Evolutionary conservation across 2,329 filamentous ascomycete genomes (phyloP).

Genomic region (Aspergillus hiratsukae): DNA sequence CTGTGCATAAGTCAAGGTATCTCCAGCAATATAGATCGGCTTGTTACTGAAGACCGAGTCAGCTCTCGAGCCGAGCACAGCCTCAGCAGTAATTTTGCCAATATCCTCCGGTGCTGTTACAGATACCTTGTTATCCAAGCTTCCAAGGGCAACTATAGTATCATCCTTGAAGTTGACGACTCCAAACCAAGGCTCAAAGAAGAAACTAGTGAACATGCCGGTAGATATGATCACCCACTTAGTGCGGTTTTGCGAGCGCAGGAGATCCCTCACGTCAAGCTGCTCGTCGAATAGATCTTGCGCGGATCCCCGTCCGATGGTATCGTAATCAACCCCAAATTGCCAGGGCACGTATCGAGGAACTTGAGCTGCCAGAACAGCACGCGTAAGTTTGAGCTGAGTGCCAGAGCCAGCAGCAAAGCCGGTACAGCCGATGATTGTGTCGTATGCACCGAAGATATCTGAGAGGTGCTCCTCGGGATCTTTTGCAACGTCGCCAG

Average conservation of each 20-base stretch:
- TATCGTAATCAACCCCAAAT: constrained; percentile 68
- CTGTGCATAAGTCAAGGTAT: constrained; percentile 56
- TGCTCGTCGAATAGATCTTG: constrained; percentile 68
- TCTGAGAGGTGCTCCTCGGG: constrained; percentile 34
- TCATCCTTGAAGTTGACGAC: constrained; percentile 49
- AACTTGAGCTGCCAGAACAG: constrained; percentile 50
- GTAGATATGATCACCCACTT: constrained; percentile 64
- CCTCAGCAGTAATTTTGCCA: constrained; percentile 54
- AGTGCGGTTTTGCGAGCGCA: constrained; percentile 47
- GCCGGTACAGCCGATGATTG: constrained; percentile 58
- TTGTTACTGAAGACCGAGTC: constrained; percentile 30
- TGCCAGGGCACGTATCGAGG: constrained; percentile 65
- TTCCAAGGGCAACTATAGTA: constrained; percentile 52
- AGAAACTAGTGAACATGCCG: constrained; percentile 66
- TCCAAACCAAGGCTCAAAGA: constrained; percentile 61
- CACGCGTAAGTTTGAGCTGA: constrained; percentile 55
- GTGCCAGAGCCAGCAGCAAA: constrained; percentile 54
- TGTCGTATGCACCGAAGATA: constrained; percentile 37
- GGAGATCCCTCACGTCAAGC: constrained; percentile 51
- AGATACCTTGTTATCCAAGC: constrained; percentile 60
- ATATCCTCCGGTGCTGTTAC: constrained; percentile 63
- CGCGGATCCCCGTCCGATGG: constrained; percentile 54
- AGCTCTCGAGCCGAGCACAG: constrained; percentile 35
- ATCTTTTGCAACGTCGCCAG: constrained; percentile 42
- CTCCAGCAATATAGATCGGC: constrained; percentile 58